Base-by-base conservation (phyloP, 106 monocot species). In the Dioscorea dumetorum region DNA sequence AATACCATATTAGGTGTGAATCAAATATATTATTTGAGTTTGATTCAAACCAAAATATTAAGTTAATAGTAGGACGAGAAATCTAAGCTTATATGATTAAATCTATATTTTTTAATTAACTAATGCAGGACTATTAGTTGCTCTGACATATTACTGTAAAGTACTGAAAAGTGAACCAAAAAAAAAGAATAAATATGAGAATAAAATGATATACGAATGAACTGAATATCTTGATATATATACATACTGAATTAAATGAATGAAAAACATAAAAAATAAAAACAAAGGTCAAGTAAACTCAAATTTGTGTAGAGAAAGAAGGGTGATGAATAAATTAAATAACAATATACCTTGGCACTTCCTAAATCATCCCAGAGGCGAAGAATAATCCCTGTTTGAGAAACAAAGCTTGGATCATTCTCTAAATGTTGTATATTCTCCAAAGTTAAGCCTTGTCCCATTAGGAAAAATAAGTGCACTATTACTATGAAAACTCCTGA, bases 311-410 rank as follows among this genome's bases (percentile, higher is more conserved):
- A 28, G 28, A 3, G 3, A 28, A 28, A 28, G 3, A 28, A 28
- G 3, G 3, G 3, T 28, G 3, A 28, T 28, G 28, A 28, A 28
- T 28, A 3, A 28, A 28, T 28, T 28, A 1, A 28, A 28, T 28
- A 28, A 28, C 3, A 28, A 8, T 6, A 6, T 60, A 81, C 81
- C 86, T 82, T 68, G 10, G 82, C 86, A 82, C 76, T 79, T 56
- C 79, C 79, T 20, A 87, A 61, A 67, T 87, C 86, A 68, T 87
- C 86, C 73, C 76, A 79, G 67, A 87, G 86, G 3, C 86, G 58
- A 57, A 86, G 75, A 67, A 82, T 82, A 41, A 22, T 76, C 31
- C 82, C 82, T 14, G 77, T 57, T 35, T 68, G 72, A 18, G 79
- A 65, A 6, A 79, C 31, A 9, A 82, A 33, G 0, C n/a, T 4